Evolutionary conservation across 129 eudicot genomes (phyloP), one percentile per base, ranked within the genome.

Genomic region (Flaveria ramosissima): DNA sequence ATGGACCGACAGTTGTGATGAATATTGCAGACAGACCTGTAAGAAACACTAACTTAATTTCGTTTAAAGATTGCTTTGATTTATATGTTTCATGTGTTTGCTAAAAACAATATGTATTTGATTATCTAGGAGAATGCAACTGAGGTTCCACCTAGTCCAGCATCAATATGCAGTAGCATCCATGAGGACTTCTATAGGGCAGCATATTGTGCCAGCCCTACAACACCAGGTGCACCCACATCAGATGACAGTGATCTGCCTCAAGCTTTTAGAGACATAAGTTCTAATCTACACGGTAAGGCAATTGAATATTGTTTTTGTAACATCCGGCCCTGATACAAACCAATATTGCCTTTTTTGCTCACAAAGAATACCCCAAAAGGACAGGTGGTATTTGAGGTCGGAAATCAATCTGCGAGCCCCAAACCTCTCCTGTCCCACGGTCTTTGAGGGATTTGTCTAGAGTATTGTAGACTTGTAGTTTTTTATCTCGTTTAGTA

Each of bases 131-230:
- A 89, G 71, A 92, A 95, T 74, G 88, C 83, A 19, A 95, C 99
- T 8, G 99, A 95, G 88, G 96, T 95, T 73, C 99, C 99, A 62
- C 99, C 99, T 27, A 95, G 99, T 80, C 99, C 99, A 65, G 99
- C 97, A 77, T 95, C 99, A 15, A 88, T 92, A 11, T 95, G 96
- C 82, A 91, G 96, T 83, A 92, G 90, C 72, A 74, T 83, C 60
- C 89, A 78, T 74, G 99, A 95, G 9, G 96, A 92, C 61, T 82
- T 76, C 46, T 92, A 95, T 89, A 83, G 86, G 90, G 68, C 84
- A 57, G 68, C 87, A 30, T 92, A 86, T 63, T 82, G 88, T 81
- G 84, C 77, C 46, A 92, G 97, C 83, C 86, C 97, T 20, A 77
- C 92, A 68, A 74, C 84, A 46, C 87, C 97, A 16, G 92, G 90